Evolutionary conservation across 768 basidiomycete species (phyloP).

Genomic region (Tubosaeta brunneosetosa): DNA sequence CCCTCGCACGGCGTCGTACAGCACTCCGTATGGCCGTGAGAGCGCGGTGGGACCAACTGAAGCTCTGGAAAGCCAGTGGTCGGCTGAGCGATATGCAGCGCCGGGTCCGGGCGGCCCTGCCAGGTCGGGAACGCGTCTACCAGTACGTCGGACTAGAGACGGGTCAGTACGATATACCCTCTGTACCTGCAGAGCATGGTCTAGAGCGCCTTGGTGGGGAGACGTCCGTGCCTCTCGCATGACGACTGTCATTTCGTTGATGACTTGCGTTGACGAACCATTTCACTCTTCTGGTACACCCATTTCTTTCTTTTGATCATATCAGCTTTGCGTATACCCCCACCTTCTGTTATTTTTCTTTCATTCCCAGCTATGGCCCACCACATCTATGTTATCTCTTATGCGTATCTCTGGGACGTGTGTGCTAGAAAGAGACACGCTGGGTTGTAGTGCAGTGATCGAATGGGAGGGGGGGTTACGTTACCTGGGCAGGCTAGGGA

Average conservation of each 20-base stretch:
- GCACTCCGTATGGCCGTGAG: slow-evolving; percentile 26
- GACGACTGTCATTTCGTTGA: slow-evolving; percentile 13
- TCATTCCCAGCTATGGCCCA: slow-evolving; percentile 6
- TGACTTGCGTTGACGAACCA: slow-evolving; percentile 9
- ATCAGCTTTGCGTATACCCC: slow-evolving; percentile 11
- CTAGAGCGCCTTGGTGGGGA: neutral
- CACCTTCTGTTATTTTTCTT: neutral
- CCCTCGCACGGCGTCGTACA: slow-evolving; percentile 25
- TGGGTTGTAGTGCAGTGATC: slow-evolving; percentile 12
- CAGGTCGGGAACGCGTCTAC: slow-evolving; percentile 25
- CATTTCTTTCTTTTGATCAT: neutral
- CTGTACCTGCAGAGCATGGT: neutral
- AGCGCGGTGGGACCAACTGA: slow-evolving; percentile 28
- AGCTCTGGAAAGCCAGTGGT: slow-evolving; percentile 23
- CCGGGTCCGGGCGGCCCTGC: slow-evolving; percentile 26
- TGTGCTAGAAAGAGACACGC: neutral
- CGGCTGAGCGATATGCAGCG: slow-evolving; percentile 27
- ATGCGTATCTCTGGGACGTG: slow-evolving; percentile 7
- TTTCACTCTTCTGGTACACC: neutral
- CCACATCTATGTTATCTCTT: slow-evolving; percentile 17
- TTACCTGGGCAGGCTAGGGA: neutral
- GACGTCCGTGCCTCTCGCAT: slow-evolving; percentile 1
- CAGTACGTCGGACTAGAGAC: slow-evolving; percentile 28
- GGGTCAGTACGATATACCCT: neutral
- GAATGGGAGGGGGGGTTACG: neutral